phyloP scores from a whole-genome alignment of 805 yeast genomes.

The Kluyveromyces siamensis region DNA sequence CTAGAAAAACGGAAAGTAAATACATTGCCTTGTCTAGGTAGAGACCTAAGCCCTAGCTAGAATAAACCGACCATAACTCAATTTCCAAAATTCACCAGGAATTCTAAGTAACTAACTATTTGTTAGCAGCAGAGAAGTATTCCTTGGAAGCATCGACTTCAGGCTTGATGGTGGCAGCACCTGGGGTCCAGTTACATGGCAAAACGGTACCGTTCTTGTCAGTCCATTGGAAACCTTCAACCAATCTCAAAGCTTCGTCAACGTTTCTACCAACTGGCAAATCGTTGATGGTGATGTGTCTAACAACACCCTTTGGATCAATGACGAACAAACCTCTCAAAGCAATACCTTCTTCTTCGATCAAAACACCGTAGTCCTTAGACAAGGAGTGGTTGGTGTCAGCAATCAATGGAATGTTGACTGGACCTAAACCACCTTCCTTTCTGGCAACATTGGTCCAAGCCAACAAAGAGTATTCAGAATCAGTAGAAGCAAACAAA shows the following conservation, averaged over 20 bases:
- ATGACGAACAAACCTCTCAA: slow-evolving; percentile 97
- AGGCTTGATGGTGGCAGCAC: slow-evolving; percentile 87
- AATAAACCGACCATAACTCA: background rate
- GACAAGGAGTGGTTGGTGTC: slow-evolving; percentile 95
- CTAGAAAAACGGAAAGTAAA: background rate
- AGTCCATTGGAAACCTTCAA: slow-evolving; percentile 99
- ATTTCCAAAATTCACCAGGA: background rate
- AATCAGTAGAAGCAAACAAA: slow-evolving; percentile 95
- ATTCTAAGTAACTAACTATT: slow-evolving; percentile 11
- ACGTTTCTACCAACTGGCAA: slow-evolving; percentile 99
- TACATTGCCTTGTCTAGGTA: background rate
- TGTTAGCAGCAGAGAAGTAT: slow-evolving; percentile 61
- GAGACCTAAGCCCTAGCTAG: background rate
- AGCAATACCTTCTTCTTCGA: slow-evolving; percentile 94
- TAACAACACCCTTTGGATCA: slow-evolving; percentile 88
- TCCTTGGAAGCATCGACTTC: slow-evolving; percentile 69
- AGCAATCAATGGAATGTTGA: slow-evolving; percentile 88
- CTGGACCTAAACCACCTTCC: slow-evolving; percentile 97
- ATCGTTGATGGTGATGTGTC: slow-evolving; percentile 98
- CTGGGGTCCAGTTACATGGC: slow-evolving; percentile 99
- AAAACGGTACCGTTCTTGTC: slow-evolving; percentile 99
- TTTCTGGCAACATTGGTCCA: slow-evolving; percentile 96
- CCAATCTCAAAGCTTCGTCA: slow-evolving; percentile 93
- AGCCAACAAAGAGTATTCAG: slow-evolving; percentile 93
- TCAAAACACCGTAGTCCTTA: slow-evolving; percentile 93